A percentile compares a stretch with the other conserved stretches of the same genome.
These are phyloP conservation scores for Hyaloscypha hepaticicola DNA, from an alignment of 495 filamentous ascomycete genomes.

Conservation along the genomic window DNA sequence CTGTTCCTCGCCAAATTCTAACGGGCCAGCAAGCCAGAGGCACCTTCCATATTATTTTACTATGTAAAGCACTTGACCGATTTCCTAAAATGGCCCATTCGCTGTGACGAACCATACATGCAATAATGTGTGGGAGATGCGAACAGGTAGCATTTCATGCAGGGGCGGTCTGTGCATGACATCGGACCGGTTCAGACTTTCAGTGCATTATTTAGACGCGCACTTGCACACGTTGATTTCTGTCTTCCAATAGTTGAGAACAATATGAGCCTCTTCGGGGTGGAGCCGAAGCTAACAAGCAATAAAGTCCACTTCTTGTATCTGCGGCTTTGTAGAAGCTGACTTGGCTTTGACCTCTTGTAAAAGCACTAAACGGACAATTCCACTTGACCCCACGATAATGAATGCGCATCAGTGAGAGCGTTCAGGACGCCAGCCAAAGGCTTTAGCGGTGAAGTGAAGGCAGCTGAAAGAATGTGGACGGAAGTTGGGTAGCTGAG, in stretches of 20 bases:
- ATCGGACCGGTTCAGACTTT: not conserved
- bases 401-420: not conserved
- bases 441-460: not conserved
- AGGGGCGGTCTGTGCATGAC: not conserved
- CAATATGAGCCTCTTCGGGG: too few relatives aligned
- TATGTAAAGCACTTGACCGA: too few relatives aligned
- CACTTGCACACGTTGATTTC: not conserved
- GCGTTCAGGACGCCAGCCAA: not conserved
- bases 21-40: too few relatives aligned
- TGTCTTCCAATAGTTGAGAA: not conserved
- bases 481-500: not conserved
- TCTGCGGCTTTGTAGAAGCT: not conserved
- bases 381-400: not conserved
- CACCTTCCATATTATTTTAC: too few relatives aligned
- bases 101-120: too few relatives aligned
- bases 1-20: too few relatives aligned
- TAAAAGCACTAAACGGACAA: not conserved
- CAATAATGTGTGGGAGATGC: too few relatives aligned
- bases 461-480: not conserved
- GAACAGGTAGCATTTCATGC: constrained; percentile 8
- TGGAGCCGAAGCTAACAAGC: not conserved
- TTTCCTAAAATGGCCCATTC: too few relatives aligned
- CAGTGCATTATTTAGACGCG: not conserved
- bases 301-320: not conserved
- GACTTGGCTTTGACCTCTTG: not conserved